phyloP scores from a whole-genome alignment of 2,329 filamentous ascomycete species.

The Colletotrichum siamense region DNA sequence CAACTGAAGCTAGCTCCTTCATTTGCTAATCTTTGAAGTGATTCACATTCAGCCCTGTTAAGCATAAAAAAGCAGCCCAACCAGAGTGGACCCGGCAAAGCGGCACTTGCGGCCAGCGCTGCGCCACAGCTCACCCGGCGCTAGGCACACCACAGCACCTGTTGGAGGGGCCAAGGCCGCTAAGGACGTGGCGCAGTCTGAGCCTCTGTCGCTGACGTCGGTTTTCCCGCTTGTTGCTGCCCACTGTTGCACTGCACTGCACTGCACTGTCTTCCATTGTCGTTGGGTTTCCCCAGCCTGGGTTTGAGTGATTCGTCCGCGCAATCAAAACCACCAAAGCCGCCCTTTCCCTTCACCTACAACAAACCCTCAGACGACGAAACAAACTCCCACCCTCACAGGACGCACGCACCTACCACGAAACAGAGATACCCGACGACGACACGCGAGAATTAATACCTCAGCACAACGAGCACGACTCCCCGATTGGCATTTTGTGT shows the following conservation, averaged over 20 bases:
- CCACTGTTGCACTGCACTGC: not conserved
- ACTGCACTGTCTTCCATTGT: not conserved
- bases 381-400: not conserved
- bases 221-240: constrained; percentile 3
- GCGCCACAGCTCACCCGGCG: constrained; percentile 1
- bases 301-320: constrained; percentile 14
- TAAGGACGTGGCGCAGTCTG: constrained; percentile 10
- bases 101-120: not conserved
- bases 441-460: not conserved
- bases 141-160: not conserved
- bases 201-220: constrained; percentile 26
- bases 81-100: not conserved
- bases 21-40: not conserved
- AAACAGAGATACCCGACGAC: not conserved
- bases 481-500: not conserved
- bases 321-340: constrained; percentile 15
- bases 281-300: constrained; percentile 15
- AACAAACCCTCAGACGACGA: constrained; percentile 14
- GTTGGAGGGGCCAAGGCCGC: not conserved
- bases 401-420: not conserved
- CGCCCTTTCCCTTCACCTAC: not conserved
- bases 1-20: not conserved
- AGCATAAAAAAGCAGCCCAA: not conserved
- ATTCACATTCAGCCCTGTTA: not conserved
- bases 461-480: not conserved